Evolutionary conservation across 768 basidiomycete genomes (phyloP).

Genomic region (Russula sp.): DNA sequence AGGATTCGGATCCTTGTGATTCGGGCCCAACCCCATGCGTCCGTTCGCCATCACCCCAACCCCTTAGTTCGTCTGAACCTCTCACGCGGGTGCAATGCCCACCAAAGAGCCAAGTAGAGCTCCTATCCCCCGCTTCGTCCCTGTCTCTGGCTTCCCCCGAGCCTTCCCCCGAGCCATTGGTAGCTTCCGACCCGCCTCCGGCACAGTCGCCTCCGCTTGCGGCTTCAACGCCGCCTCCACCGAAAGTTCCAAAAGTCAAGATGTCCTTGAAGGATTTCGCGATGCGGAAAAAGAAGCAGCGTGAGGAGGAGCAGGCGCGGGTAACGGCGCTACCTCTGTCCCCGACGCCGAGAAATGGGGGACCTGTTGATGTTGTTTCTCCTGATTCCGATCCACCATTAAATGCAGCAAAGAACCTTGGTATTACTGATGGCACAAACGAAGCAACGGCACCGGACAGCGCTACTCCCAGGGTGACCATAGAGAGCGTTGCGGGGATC

Average conservation of each 20-base stretch:
- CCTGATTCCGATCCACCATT: background rate
- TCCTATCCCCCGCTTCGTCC: background rate
- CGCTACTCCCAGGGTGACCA: background rate
- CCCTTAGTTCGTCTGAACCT: slow-evolving; percentile 14
- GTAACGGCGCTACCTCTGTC: background rate
- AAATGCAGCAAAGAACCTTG: background rate
- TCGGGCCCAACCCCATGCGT: background rate
- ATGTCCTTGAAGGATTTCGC: slow-evolving; percentile 31
- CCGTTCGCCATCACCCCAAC: slow-evolving; percentile 18
- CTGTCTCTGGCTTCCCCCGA: background rate
- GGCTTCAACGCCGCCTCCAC: slow-evolving; percentile 10
- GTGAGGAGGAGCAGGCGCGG: slow-evolving; percentile 26
- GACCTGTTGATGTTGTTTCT: background rate
- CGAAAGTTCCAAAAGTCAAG: slow-evolving; percentile 28
- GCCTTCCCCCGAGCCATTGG: background rate
- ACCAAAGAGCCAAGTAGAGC: background rate
- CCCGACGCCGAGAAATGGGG: background rate
- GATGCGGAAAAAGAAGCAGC: slow-evolving; percentile 31
- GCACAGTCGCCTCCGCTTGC: too few relatives aligned
- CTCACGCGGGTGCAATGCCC: slow-evolving; percentile 10
- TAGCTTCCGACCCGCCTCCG: slow-evolving; percentile 12
- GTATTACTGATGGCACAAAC: background rate
- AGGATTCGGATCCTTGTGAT: slow-evolving; percentile 1
- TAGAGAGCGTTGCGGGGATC: background rate
- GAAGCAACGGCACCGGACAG: background rate